Percentiles rank a stretch among this genome's conserved stretches.
These are phyloP conservation scores for Warburgia ugandensis DNA, from an alignment of 164 flowering plant species.

Conservation along the genomic window DNA sequence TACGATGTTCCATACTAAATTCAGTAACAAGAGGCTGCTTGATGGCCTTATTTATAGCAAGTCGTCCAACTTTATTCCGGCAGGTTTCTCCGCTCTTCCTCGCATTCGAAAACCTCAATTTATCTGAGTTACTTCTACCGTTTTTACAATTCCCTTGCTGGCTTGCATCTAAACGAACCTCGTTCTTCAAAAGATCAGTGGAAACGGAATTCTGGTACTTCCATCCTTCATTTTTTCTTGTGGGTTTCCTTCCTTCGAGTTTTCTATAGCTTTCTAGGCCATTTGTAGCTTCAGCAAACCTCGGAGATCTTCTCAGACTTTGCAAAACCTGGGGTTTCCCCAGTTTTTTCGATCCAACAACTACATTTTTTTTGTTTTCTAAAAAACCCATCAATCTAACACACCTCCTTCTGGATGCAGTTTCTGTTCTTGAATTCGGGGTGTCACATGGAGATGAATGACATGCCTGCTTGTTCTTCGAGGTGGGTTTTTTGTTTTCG, in stretches of 20 bases:
- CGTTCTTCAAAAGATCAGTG: constrained; percentile 1
- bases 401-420: background rate
- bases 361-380: too few relatives aligned
- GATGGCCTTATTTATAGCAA: background rate
- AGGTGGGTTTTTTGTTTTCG: too few relatives aligned
- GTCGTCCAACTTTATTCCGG: too few relatives aligned
- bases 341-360: too few relatives aligned
- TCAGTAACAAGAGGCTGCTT: background rate
- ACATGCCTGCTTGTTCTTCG: background rate
- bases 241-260: background rate
- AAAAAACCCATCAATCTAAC: constrained; percentile 1
- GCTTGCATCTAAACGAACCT: constrained; percentile 4
- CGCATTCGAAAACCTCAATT: too few relatives aligned
- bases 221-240: background rate
- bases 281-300: background rate
- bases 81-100: too few relatives aligned
- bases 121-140: too few relatives aligned
- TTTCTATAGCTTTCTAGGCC: background rate
- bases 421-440: background rate
- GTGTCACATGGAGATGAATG: background rate
- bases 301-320: background rate
- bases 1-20: too few relatives aligned
- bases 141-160: constrained; percentile 1
- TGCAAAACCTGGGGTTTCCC: too few relatives aligned
- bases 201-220: background rate